Evolutionary conservation across 208 protist species (phyloP).

Genomic region (Ichthyophonus hoferi): DNA sequence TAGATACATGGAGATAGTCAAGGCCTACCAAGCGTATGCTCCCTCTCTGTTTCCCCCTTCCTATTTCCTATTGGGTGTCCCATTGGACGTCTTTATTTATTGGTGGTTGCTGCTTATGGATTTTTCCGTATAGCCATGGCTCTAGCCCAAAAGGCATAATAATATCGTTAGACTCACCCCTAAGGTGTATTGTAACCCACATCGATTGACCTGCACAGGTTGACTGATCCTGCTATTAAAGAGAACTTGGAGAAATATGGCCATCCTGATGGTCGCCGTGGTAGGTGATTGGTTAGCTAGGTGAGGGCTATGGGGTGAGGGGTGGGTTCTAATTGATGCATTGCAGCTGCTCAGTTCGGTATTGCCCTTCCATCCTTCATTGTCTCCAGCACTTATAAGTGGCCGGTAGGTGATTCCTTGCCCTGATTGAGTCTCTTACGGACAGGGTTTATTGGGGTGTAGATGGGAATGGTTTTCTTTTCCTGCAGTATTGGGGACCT

Average conservation of each 20-base stretch:
- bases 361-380: slow-evolving; percentile 9
- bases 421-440: neutral
- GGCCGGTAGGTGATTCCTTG: no score
- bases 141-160: no score
- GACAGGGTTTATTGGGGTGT: neutral
- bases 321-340: neutral
- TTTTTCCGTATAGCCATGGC: no score
- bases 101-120: no score
- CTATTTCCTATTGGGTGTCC: neutral
- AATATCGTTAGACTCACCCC: no score
- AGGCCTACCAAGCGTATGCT: slow-evolving; percentile 9
- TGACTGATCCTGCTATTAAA: neutral
- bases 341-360: neutral
- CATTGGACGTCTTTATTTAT: no score
- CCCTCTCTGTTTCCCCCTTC: neutral
- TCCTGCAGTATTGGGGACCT: neutral
- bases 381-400: neutral
- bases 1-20: slow-evolving; percentile 20
- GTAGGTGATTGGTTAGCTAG: neutral
- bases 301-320: neutral
- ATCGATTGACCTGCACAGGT: neutral
- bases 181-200: no score
- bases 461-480: neutral
- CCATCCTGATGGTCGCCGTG: slow-evolving; percentile 19
- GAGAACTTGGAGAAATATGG: slow-evolving; percentile 33